Conservation (phyloP, 176 grass and related monocot species). For the Hordeum marinum region DNA sequence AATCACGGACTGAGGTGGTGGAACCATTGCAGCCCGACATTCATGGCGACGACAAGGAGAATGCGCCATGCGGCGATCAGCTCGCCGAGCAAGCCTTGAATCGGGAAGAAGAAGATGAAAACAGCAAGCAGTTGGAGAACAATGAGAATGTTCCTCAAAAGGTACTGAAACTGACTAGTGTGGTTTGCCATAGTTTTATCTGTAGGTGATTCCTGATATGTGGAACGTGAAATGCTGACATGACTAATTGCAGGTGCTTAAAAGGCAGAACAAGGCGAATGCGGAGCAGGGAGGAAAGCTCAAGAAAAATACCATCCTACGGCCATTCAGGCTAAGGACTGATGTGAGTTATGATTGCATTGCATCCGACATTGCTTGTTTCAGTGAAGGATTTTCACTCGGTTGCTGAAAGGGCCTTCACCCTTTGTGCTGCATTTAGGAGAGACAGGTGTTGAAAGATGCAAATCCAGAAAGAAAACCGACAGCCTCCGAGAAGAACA, state of each 20-base stretch:
- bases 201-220: no score
- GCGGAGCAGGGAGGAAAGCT: slow-evolving; percentile 44
- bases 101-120: slow-evolving; percentile 22
- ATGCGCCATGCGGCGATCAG: slow-evolving; percentile 20
- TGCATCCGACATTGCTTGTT: neutral
- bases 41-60: slow-evolving; percentile 68
- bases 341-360: slow-evolving; percentile 50
- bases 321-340: slow-evolving; percentile 84
- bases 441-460: slow-evolving; percentile 82
- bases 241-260: slow-evolving; percentile 35
- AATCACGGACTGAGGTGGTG: slow-evolving; percentile 5
- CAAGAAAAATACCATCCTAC: slow-evolving; percentile 66
- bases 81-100: neutral
- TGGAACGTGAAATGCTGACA: slow-evolving; percentile 6
- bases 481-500: slow-evolving; percentile 15
- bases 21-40: neutral
- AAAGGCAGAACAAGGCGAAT: slow-evolving; percentile 37
- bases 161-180: slow-evolving; percentile 34
- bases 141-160: slow-evolving; percentile 54
- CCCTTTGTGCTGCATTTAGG: slow-evolving; percentile 35
- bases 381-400: neutral
- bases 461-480: slow-evolving; percentile 60
- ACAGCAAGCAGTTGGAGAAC: slow-evolving; percentile 25
- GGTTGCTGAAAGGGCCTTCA: neutral
- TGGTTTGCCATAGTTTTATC: no score